Percentiles rank a stretch among this genome's conserved stretches.
These are phyloP conservation scores for Tolypocladium nubicola DNA, from an alignment of 2,329 filamentous ascomycete genomes.

Conservation along the genomic window DNA sequence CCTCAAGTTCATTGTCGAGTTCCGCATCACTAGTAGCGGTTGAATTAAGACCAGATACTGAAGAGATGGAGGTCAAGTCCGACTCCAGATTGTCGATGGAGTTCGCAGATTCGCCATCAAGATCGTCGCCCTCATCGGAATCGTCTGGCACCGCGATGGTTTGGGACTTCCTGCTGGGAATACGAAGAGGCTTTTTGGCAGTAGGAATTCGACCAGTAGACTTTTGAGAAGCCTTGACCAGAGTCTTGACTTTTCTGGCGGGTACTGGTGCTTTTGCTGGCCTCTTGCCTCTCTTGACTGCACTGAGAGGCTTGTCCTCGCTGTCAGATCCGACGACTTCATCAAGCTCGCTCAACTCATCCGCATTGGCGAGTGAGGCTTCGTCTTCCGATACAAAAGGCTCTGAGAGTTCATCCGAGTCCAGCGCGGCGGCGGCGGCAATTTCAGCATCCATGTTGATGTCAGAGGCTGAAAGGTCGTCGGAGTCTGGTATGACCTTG, in stretches of 20 bases:
- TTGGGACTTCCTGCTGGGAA: not conserved
- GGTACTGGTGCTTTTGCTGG: not conserved
- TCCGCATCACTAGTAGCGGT: constrained; percentile 11
- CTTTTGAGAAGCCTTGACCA: not conserved
- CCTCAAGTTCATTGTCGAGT: constrained; percentile 3
- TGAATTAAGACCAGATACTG: constrained; percentile 2
- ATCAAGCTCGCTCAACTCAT: constrained; percentile 8
- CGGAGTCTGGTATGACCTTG: constrained; percentile 18
- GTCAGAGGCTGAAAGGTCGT: constrained; percentile 11
- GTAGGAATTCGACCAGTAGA: not conserved
- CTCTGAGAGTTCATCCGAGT: constrained; percentile 6
- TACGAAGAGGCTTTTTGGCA: not conserved
- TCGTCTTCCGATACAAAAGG: constrained; percentile 6
- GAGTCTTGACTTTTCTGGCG: not conserved
- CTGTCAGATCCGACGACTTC: constrained; percentile 10
- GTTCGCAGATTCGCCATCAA: not conserved
- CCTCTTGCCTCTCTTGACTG: constrained; percentile 9
- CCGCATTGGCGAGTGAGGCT: constrained; percentile 6
- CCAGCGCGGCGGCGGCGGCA: constrained; percentile 13
- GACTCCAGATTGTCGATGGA: not conserved
- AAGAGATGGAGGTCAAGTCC: not conserved
- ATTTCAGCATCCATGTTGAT: constrained; percentile 21
- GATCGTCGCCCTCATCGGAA: not conserved
- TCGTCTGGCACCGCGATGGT: not conserved
- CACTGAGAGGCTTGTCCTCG: constrained; percentile 18